These are phyloP conservation scores for Aotearoamyces nothofagi DNA, from an alignment of 2,329 filamentous ascomycete species.

Conservation along the genomic window DNA sequence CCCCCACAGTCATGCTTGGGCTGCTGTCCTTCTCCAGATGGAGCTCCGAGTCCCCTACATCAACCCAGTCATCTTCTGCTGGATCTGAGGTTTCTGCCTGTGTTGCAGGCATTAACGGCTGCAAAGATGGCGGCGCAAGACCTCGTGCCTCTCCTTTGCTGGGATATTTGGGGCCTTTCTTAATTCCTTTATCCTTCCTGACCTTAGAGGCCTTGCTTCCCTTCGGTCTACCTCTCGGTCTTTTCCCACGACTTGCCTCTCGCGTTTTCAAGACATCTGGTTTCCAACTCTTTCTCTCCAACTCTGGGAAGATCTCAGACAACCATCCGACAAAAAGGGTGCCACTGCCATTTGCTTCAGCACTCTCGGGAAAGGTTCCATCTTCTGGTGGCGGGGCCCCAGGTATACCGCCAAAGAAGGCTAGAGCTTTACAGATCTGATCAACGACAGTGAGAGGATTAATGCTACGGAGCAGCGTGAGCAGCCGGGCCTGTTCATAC, in stretches of 20 bases:
- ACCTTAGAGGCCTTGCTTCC: constrained; percentile 35
- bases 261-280: not conserved
- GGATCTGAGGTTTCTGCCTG: constrained; percentile 2
- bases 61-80: constrained; percentile 29
- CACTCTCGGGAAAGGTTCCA: constrained; percentile 38
- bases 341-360: constrained; percentile 38
- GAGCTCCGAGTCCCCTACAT: constrained; percentile 23
- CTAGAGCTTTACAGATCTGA: constrained; percentile 44
- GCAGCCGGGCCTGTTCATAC: constrained; percentile 40
- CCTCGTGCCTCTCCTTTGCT: not conserved
- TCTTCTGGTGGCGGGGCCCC: constrained; percentile 34
- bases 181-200: constrained; percentile 32
- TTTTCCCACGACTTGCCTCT: constrained; percentile 19
- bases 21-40: no score
- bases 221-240: constrained; percentile 37
- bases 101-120: not conserved
- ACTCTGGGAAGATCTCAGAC: constrained; percentile 41
- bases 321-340: constrained; percentile 45
- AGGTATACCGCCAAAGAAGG: constrained; percentile 47
- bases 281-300: constrained; percentile 1
- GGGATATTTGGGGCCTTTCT: constrained; percentile 23
- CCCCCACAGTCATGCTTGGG: no score
- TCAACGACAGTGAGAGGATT: constrained; percentile 42
- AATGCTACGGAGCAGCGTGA: constrained; percentile 39
- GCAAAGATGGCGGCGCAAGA: not conserved